Evolutionary conservation across 2,329 filamentous ascomycete genomes (phyloP).

Genomic region (Thermoascus crustaceus): DNA sequence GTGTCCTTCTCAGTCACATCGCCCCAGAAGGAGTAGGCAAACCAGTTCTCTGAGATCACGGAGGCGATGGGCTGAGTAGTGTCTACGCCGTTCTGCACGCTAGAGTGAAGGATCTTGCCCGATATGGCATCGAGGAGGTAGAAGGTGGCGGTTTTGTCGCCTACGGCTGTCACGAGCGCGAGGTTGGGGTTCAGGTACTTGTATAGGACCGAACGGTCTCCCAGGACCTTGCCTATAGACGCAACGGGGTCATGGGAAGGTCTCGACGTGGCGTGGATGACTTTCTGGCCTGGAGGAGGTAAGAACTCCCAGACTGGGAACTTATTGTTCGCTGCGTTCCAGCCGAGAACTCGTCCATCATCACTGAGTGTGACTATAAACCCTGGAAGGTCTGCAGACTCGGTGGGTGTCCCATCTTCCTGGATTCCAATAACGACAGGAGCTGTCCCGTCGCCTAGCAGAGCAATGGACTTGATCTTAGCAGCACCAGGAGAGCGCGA

Average conservation of each 20-base stretch:
- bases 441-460: slow-evolving; percentile 19
- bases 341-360: slow-evolving; percentile 37
- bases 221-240: slow-evolving; percentile 88
- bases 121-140: slow-evolving; percentile 82
- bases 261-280: slow-evolving; percentile 60
- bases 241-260: slow-evolving; percentile 78
- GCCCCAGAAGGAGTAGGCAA: slow-evolving; percentile 70
- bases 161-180: slow-evolving; percentile 62
- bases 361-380: slow-evolving; percentile 35
- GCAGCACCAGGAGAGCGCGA: slow-evolving; percentile 18
- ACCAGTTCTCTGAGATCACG: slow-evolving; percentile 88
- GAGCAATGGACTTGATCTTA: slow-evolving; percentile 24
- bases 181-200: slow-evolving; percentile 92
- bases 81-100: slow-evolving; percentile 66
- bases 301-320: slow-evolving; percentile 63
- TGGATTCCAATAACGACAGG: slow-evolving; percentile 24
- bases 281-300: slow-evolving; percentile 56
- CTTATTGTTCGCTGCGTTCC: slow-evolving; percentile 30
- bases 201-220: slow-evolving; percentile 87
- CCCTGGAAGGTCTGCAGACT: slow-evolving; percentile 22
- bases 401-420: slow-evolving; percentile 27
- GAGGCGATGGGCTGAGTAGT: slow-evolving; percentile 64
- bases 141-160: slow-evolving; percentile 57
- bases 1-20: slow-evolving; percentile 40
- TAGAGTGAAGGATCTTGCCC: slow-evolving; percentile 67